phyloP scores from a whole-genome alignment of 148 eudicot species.

The Tetragonia tetragonoides region DNA sequence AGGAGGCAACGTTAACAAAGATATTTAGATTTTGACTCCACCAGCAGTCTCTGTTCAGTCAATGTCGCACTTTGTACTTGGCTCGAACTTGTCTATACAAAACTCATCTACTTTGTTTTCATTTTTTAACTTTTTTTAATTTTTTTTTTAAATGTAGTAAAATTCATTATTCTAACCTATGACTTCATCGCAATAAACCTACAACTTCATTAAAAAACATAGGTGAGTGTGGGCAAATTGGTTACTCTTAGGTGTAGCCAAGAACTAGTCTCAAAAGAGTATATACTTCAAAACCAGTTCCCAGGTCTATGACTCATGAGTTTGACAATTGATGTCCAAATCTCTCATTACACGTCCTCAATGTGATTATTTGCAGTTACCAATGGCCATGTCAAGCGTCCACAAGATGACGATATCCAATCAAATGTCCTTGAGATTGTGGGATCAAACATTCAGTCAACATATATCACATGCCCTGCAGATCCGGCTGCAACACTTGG shows the following conservation, averaged over 20 bases:
- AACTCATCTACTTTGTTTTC: too few relatives aligned
- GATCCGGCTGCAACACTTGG: constrained; percentile 99
- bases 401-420: constrained; percentile 92
- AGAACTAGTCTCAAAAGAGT: not conserved
- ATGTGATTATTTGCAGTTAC: constrained; percentile 53
- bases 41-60: not conserved
- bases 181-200: too few relatives aligned
- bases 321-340: not conserved
- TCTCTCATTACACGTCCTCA: not conserved
- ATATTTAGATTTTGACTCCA: too few relatives aligned
- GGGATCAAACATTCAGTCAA: constrained; percentile 90
- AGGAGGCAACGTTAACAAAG: too few relatives aligned
- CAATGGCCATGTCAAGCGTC: constrained; percentile 89
- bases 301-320: not conserved
- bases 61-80: not conserved
- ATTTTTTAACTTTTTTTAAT: too few relatives aligned
- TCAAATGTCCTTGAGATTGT: constrained; percentile 91
- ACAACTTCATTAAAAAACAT: too few relatives aligned
- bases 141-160: too few relatives aligned
- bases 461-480: constrained; percentile 92
- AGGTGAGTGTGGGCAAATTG: too few relatives aligned
- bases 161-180: too few relatives aligned
- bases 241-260: too few relatives aligned
- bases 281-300: not conserved
- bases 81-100: too few relatives aligned